Percentiles rank a stretch among this genome's conserved stretches.
These are phyloP conservation scores for Pythium oligandrum DNA, from an alignment of 352 stramenopile species.

Conservation along the genomic window DNA sequence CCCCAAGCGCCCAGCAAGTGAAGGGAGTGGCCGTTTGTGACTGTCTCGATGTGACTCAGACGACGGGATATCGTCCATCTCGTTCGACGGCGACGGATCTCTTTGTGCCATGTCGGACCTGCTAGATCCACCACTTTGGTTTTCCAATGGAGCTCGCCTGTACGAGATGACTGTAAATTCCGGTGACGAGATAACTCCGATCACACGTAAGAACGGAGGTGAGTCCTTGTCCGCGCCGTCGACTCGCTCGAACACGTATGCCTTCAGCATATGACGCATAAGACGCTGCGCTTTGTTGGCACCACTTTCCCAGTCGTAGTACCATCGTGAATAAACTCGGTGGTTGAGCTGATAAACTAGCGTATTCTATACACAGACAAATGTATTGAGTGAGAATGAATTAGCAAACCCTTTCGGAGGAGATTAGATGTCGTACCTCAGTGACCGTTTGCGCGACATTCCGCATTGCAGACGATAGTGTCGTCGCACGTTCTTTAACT, in stretches of 20 bases:
- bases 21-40: constrained; percentile 1
- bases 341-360: constrained; percentile 33
- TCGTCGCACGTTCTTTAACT: constrained; percentile 34
- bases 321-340: constrained; percentile 41
- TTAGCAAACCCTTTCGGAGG: neutral
- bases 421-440: constrained; percentile 9
- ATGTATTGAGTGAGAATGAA: too few relatives aligned
- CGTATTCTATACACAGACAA: constrained; percentile 6
- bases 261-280: constrained; percentile 40
- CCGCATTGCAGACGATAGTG: constrained; percentile 16
- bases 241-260: constrained; percentile 32
- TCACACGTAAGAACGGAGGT: constrained; percentile 31
- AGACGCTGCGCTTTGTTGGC: constrained; percentile 38
- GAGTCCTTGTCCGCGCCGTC: constrained; percentile 15
- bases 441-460: constrained; percentile 10
- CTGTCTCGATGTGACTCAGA: neutral
- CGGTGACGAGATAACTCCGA: constrained; percentile 43
- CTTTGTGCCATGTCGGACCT: constrained; percentile 6
- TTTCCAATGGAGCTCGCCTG: constrained; percentile 37
- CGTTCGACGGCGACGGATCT: constrained; percentile 7
- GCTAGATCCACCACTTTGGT: too few relatives aligned
- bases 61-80: too few relatives aligned
- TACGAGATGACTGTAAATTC: constrained; percentile 78
- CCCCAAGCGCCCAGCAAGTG: too few relatives aligned
- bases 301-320: constrained; percentile 43